Evolutionary conservation across 2,329 filamentous ascomycete genomes (phyloP).

Genomic region (Phyllosticta paracitricarpa): DNA sequence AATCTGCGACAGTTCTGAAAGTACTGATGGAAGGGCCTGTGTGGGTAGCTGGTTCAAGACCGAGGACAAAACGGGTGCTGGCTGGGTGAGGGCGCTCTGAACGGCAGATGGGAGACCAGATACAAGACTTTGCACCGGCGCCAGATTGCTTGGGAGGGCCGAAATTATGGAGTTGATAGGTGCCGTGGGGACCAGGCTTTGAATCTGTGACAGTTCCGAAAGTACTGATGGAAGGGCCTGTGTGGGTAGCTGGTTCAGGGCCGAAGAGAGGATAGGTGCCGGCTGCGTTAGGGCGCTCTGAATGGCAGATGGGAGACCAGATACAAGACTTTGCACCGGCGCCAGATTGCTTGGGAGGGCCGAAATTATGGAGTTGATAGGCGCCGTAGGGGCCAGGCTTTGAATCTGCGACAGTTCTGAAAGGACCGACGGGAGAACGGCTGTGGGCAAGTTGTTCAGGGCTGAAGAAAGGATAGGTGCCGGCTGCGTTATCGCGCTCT

Average conservation of each 20-base stretch:
- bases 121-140: not conserved
- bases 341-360: not conserved
- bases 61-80: not conserved
- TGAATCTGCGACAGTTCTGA: not conserved
- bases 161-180: too few relatives aligned
- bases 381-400: not conserved
- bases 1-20: not conserved
- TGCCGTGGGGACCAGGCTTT: not conserved
- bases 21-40: not conserved
- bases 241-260: too few relatives aligned
- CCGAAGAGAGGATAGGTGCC: not conserved
- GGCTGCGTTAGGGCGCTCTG: not conserved
- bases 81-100: not conserved
- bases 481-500: not conserved
- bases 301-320: not conserved
- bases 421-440: not conserved
- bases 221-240: too few relatives aligned
- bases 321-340: not conserved
- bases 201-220: not conserved
- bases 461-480: not conserved
- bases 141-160: not conserved
- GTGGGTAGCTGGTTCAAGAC: too few relatives aligned
- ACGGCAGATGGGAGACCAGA: not conserved
- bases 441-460: not conserved
- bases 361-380: not conserved